phyloP scores from a whole-genome alignment of 176 grass and related monocot species.

The Lolium rigidum region DNA sequence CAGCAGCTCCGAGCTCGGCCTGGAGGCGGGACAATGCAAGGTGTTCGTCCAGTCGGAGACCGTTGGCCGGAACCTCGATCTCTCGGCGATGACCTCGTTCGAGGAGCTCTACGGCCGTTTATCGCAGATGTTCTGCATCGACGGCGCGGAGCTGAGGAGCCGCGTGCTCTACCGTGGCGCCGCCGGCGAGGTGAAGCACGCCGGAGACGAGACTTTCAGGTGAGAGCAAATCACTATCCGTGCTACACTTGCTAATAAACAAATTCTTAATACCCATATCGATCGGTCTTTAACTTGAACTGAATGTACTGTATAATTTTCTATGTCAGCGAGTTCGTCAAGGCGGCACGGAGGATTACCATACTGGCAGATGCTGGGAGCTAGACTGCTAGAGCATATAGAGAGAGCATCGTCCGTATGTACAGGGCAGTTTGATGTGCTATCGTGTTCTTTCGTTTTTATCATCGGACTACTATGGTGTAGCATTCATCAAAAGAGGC shows the following conservation, averaged over 20 bases:
- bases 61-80: conserved; percentile 81
- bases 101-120: conserved; percentile 73
- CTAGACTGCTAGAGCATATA: conserved; percentile 60
- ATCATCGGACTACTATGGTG: not conserved
- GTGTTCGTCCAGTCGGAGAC: conserved; percentile 84
- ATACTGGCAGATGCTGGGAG: conserved; percentile 70
- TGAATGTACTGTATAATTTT: not conserved
- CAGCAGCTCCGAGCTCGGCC: conserved; percentile 12
- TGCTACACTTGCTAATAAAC: not conserved
- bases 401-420: conserved; percentile 26
- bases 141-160: conserved; percentile 63
- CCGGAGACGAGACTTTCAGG: conserved; percentile 88
- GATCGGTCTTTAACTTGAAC: not conserved
- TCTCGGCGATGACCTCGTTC: conserved; percentile 64
- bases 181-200: conserved; percentile 59
- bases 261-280: not conserved
- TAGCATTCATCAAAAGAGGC: conserved; percentile 16
- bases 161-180: conserved; percentile 75
- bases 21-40: conserved; percentile 78
- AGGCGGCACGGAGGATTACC: conserved; percentile 69
- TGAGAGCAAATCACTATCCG: conserved; percentile 31
- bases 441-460: conserved; percentile 32
- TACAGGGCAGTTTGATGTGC: conserved; percentile 26
- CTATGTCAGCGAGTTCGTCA: conserved; percentile 79
- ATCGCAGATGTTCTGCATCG: conserved; percentile 74